Base-by-base conservation (phyloP, 495 filamentous ascomycete species). In the Articulospora tetracladia region DNA sequence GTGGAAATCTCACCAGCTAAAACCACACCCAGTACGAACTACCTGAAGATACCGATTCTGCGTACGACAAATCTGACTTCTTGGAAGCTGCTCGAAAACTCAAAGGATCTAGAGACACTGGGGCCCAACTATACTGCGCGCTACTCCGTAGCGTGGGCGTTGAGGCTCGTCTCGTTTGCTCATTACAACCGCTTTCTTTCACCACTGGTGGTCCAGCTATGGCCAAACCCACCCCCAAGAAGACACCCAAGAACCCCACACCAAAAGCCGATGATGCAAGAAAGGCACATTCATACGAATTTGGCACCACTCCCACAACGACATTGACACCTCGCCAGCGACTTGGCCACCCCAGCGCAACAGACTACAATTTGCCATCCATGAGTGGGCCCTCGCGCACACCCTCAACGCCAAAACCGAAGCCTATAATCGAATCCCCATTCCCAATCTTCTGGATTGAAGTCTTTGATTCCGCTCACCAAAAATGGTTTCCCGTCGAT, bases 371-470 rank as follows among this genome's bases (percentile, higher is more conserved):
- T 19, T 46, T 67, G 13, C 67, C 67, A 34, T 39, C 58, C 12
- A 62, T 69, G 11, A 54, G 34, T 17, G 23, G 47, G 12, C 64
- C 74, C 22, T 64, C 25, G 3, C 62, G 69, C 20, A 34, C 47
- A 3, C 57, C 61, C 4, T 67, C 69, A 22, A 70, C 75, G 7
- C 66, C 70, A 11, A 78, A 72, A 55, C 61, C 52, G 26, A 78
- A 68, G 55, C 54, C 79, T 15, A 77, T 77, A 23, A 68, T 67
- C 52, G 86, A 86, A 67, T 93, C 91, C 2, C 70, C 80, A 1
- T 89, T 85, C 61, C 95, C 94, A 0, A 75, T 98, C 4, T 97
- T 89, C 69, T 98, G 94, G 94, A 86, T 97, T 1, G 94, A 98
- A 73, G 87, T 89, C 1, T 91, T 95, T 66, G 90, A 96, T 66